A percentile compares a stretch with the other conserved stretches of the same genome.
These are phyloP conservation scores for Fusarium heterosporum DNA, from an alignment of 2,329 filamentous ascomycete species.

Conservation along the genomic window DNA sequence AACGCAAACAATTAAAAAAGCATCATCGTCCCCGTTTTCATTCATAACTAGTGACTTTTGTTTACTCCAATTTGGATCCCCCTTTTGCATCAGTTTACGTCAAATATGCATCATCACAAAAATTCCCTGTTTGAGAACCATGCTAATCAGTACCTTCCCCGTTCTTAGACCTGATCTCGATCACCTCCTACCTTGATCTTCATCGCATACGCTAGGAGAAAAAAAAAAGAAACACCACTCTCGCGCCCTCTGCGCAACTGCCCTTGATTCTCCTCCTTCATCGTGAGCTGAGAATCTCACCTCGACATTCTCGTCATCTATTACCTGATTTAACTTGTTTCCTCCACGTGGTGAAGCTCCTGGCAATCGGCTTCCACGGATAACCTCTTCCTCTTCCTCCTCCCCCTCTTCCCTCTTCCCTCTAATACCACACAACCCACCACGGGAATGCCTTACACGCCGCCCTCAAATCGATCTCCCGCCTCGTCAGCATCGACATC, in stretches of 20 bases:
- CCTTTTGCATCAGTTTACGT: neutral
- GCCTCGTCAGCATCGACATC: conserved; percentile 68
- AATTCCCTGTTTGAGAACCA: conserved; percentile 28
- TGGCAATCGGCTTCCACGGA: conserved; percentile 41
- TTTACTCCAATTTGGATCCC: neutral
- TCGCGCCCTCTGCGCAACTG: neutral
- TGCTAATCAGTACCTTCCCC: conserved; percentile 45
- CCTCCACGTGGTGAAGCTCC: conserved; percentile 38
- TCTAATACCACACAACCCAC: conserved; percentile 37
- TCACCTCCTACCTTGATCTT: conserved; percentile 29
- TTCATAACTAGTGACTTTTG: conserved; percentile 5
- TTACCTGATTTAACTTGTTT: conserved; percentile 22
- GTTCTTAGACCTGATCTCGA: conserved; percentile 35
- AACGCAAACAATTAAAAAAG: conserved; percentile 13
- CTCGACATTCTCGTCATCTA: neutral
- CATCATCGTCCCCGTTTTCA: neutral
- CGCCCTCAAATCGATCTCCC: conserved; percentile 75
- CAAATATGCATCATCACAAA: conserved; percentile 26
- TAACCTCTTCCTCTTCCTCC: conserved; percentile 27
- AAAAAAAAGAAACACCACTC: conserved; percentile 22
- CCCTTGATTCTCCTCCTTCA: conserved; percentile 17
- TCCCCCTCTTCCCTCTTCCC: conserved; percentile 12
- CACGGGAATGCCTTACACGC: conserved; percentile 86
- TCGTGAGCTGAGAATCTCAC: conserved; percentile 20
- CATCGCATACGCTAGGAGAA: conserved; percentile 39